Base-by-base conservation (phyloP, 148 eudicot species). In the Mesembryanthemum crystallinum region DNA sequence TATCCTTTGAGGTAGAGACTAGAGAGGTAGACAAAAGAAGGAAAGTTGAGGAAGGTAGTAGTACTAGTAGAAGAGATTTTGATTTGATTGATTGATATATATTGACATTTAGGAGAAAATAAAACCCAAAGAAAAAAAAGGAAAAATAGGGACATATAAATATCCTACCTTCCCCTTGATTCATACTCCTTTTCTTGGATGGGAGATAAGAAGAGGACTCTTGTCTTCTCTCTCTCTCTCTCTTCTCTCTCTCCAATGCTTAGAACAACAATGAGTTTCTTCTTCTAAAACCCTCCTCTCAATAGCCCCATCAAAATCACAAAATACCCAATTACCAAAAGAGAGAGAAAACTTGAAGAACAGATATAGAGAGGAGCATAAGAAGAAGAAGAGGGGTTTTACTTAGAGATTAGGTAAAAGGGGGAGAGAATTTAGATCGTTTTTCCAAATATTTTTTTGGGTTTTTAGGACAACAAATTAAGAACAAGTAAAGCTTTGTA, bases 211-310 rank as follows among this genome's bases (percentile, higher is more conserved):
- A 79, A 81, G 79, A 73, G 24, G 32, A 7, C 62, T 71, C 51
- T 20, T 66, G 47, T 33, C 47, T 33, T 67, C 57, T 55, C 55
- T 35, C n/a, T 54, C 64, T 58, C 37, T 23, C 58, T 69, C 70
- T 64, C 10, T 23, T 39, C 71, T 33, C 58, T 28, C 49, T 32
- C 21, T 37, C 7, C 14, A 51, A 65, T 47, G 63, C 82, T 72
- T 69, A 58, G 25, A 21, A 33, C 15, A 35, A 61, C 37, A 67
- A 73, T 13, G 64, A 35, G 75, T 64, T 54, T 76, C 81, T 80
- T 82, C 84, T 81, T 79, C 83, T 79, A 79, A 68, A 83, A 69
- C 78, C 83, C 79, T 83, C 75, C 73, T 72, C 60, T 74, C 52
- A 17, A 21, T 18, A 0, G 5, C 27, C 27, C 5, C 23, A 5